These are phyloP conservation scores for Solanum clarkiae DNA, from an alignment of 257 asterid species.

Conservation along the genomic window DNA sequence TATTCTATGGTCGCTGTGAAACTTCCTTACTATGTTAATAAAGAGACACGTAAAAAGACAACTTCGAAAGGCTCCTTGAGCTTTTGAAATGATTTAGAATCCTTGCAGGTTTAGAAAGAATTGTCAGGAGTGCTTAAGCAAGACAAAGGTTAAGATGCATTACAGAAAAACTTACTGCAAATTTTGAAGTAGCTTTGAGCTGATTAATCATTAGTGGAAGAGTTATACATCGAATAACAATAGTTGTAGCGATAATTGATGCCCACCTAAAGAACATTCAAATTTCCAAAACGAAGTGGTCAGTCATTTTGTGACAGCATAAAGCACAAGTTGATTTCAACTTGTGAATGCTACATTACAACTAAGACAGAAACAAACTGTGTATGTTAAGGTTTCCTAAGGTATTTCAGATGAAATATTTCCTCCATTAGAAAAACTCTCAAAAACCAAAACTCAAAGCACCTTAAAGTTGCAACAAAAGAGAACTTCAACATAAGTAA, in stretches of 20 bases:
- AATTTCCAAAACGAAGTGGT: not conserved
- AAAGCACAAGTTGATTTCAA: not conserved
- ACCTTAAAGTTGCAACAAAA: not conserved
- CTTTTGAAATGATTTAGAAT: not conserved
- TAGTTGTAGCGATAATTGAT: conserved; percentile 46
- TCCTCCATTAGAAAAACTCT: not conserved
- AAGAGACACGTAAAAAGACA: not conserved
- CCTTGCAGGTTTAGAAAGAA: not conserved
- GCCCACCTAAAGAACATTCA: conserved; percentile 64
- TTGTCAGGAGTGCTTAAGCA: not conserved
- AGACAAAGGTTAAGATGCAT: not conserved
- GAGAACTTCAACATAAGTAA: not conserved
- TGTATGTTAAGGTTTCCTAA: not conserved
- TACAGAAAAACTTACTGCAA: conserved; percentile 41
- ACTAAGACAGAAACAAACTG: not conserved
- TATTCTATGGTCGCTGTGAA: not conserved
- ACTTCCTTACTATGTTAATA: not conserved
- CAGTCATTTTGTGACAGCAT: not conserved
- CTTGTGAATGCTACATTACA: not conserved
- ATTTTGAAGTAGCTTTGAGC: conserved; percentile 63
- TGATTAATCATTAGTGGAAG: conserved; percentile 64
- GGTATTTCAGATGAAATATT: not conserved
- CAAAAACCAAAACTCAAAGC: not conserved
- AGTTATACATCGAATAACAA: conserved; percentile 48
- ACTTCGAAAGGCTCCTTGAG: not conserved